Evolutionary conservation across 805 yeast genomes (phyloP).

Genomic region (Suhomyces xylopsoci): DNA sequence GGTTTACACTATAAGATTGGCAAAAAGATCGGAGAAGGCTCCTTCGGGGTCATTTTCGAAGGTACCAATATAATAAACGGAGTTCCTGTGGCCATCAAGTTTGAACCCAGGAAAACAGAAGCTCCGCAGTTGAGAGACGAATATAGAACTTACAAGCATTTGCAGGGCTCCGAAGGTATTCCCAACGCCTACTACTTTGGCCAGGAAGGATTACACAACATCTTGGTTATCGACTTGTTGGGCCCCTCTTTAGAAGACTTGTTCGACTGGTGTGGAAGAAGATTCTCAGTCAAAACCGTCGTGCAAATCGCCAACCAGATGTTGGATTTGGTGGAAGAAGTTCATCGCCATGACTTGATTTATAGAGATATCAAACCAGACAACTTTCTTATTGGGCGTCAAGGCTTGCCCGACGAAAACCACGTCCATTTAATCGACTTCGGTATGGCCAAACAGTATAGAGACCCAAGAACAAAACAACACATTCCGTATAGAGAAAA

Average conservation of each 20-base stretch:
- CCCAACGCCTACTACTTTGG: conserved; percentile 86
- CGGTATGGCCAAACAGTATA: conserved; percentile 84
- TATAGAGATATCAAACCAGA: conserved; percentile 85
- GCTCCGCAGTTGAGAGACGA: conserved; percentile 84
- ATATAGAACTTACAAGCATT: conserved; percentile 70
- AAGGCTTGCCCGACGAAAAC: conserved; percentile 59
- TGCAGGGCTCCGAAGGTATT: conserved; percentile 66
- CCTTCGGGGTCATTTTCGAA: conserved; percentile 81
- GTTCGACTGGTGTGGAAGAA: conserved; percentile 85
- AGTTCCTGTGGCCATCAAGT: conserved; percentile 70
- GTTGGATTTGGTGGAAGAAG: conserved; percentile 68
- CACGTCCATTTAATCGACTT: conserved; percentile 73
- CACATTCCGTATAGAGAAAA: conserved; percentile 82
- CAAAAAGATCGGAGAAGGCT: conserved; percentile 83
- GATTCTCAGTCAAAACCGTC: conserved; percentile 67
- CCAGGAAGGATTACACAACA: conserved; percentile 79
- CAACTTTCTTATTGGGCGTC: conserved; percentile 69
- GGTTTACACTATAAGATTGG: conserved; percentile 76
- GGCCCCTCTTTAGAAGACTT: conserved; percentile 82
- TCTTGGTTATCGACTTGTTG: conserved; percentile 69
- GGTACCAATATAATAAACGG: conserved; percentile 71
- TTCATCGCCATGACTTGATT: conserved; percentile 73
- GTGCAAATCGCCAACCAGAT: conserved; percentile 74
- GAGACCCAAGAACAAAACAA: conserved; percentile 75
- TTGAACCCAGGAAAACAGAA: conserved; percentile 76